These are phyloP conservation scores for Ampelocalamus luodianensis DNA, from an alignment of 176 grass and related monocot species.

Conservation along the genomic window DNA sequence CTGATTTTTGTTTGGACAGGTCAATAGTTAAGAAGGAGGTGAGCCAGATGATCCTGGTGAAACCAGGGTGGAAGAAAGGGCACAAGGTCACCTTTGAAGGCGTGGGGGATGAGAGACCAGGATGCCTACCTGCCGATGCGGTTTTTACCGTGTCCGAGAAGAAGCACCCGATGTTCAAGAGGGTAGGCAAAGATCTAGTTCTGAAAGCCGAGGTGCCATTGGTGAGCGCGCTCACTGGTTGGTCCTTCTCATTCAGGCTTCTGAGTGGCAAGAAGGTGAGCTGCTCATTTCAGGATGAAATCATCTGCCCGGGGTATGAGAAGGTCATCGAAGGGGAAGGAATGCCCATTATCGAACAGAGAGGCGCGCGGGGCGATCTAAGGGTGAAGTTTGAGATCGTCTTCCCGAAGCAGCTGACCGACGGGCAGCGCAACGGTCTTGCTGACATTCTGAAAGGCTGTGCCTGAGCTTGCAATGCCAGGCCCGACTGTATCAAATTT, in stretches of 20 bases:
- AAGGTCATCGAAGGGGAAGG: constrained; percentile 82
- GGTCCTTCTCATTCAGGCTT: constrained; percentile 82
- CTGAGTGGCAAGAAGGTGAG: constrained; percentile 72
- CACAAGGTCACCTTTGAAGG: constrained; percentile 69
- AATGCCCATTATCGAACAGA: constrained; percentile 65
- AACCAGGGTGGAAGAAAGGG: constrained; percentile 84
- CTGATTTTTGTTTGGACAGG: constrained; percentile 45
- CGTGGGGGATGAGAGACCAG: constrained; percentile 76
- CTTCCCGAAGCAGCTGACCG: constrained; percentile 74
- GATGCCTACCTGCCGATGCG: constrained; percentile 68
- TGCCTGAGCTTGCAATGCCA: constrained; percentile 42
- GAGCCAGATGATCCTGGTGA: constrained; percentile 63
- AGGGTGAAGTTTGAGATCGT: constrained; percentile 70
- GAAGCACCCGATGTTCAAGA: constrained; percentile 81
- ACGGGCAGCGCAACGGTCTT: constrained; percentile 57
- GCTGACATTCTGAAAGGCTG: constrained; percentile 63
- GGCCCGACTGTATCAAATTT: constrained; percentile 52
- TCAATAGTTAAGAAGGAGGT: constrained; percentile 79
- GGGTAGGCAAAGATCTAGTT: constrained; percentile 77
- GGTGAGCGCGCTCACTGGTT: constrained; percentile 78
- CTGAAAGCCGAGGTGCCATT: constrained; percentile 89
- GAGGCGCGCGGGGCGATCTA: constrained; percentile 65
- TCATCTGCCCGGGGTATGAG: constrained; percentile 75
- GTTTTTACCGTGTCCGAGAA: constrained; percentile 68
- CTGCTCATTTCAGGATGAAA: constrained; percentile 69